Evolutionary conservation across 192 early-diverging fungal species (phyloP).

Genomic region (Linnemannia elongata): DNA sequence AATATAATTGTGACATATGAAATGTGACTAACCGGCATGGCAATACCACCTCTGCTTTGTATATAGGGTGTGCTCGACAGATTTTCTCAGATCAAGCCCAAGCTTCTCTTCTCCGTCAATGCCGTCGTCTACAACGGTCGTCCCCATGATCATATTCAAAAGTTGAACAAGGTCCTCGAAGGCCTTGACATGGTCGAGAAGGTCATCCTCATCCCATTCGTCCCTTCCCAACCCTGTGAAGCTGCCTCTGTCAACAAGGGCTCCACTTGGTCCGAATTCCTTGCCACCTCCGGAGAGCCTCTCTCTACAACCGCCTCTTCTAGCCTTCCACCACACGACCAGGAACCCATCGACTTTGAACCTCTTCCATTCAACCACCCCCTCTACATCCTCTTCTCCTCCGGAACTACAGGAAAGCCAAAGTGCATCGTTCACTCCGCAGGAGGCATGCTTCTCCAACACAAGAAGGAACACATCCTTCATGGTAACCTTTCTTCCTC

Average conservation of each 20-base stretch:
- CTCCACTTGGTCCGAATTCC: slow-evolving; percentile 40
- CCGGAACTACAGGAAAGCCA: slow-evolving; percentile 95
- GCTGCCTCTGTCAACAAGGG: slow-evolving; percentile 36
- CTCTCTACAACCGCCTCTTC: slow-evolving; percentile 46
- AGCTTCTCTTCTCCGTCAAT: slow-evolving; percentile 91
- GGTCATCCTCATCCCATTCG: slow-evolving; percentile 88
- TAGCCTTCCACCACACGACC: slow-evolving; percentile 55
- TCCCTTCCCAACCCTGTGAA: slow-evolving; percentile 39
- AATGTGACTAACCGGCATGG: neutral
- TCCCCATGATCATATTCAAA: slow-evolving; percentile 81
- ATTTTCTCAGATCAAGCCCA: slow-evolving; percentile 93
- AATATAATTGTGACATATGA: neutral
- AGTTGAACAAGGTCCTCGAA: slow-evolving; percentile 78
- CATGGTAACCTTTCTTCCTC: slow-evolving; percentile 80
- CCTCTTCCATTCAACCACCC: slow-evolving; percentile 95
- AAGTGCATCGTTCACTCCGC: slow-evolving; percentile 97
- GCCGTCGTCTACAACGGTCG: slow-evolving; percentile 95
- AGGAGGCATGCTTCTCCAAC: slow-evolving; percentile 91
- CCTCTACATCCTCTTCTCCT: slow-evolving; percentile 91
- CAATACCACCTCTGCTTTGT: neutral
- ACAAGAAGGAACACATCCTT: slow-evolving; percentile 94
- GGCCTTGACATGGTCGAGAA: slow-evolving; percentile 77
- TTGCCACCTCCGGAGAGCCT: slow-evolving; percentile 40
- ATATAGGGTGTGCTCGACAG: slow-evolving; percentile 89
- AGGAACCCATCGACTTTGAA: slow-evolving; percentile 74